These are phyloP conservation scores for Talaromyces stipitatus DNA, from an alignment of 495 filamentous ascomycete genomes.

Conservation along the genomic window DNA sequence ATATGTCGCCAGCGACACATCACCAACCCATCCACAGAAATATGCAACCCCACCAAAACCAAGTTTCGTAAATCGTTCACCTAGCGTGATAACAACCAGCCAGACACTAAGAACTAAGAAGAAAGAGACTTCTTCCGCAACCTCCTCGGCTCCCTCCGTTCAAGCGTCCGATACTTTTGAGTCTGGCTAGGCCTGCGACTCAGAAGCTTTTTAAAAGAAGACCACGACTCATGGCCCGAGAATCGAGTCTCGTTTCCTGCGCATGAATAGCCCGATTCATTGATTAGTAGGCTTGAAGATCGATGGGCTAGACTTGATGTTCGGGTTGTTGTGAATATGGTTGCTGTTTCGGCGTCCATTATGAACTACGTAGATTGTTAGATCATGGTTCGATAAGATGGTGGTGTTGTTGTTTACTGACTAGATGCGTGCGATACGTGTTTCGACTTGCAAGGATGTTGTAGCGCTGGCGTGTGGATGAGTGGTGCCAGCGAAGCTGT, in stretches of 20 bases:
- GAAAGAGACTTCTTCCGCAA: slow-evolving; percentile 22
- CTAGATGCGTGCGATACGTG: not conserved
- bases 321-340: not conserved
- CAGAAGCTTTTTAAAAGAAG: slow-evolving; percentile 28
- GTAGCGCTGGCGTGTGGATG: not conserved
- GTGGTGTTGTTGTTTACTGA: no score
- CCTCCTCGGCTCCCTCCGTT: slow-evolving; percentile 37
- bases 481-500: slow-evolving; percentile 1
- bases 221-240: slow-evolving; percentile 24
- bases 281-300: slow-evolving; percentile 7
- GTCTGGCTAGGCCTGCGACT: slow-evolving; percentile 23
- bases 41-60: not conserved
- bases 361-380: not conserved
- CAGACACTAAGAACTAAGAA: not conserved
- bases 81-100: not conserved
- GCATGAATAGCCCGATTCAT: not conserved
- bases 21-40: not conserved
- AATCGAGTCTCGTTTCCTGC: not conserved
- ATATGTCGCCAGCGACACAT: not conserved
- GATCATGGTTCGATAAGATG: no score
- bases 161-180: slow-evolving; percentile 32
- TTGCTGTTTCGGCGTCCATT: slow-evolving; percentile 3
- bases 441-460: not conserved
- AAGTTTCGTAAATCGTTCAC: not conserved
- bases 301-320: not conserved